These are phyloP conservation scores for Penicillium sp. DNA, from an alignment of 2,329 filamentous ascomycete genomes.

Conservation along the genomic window DNA sequence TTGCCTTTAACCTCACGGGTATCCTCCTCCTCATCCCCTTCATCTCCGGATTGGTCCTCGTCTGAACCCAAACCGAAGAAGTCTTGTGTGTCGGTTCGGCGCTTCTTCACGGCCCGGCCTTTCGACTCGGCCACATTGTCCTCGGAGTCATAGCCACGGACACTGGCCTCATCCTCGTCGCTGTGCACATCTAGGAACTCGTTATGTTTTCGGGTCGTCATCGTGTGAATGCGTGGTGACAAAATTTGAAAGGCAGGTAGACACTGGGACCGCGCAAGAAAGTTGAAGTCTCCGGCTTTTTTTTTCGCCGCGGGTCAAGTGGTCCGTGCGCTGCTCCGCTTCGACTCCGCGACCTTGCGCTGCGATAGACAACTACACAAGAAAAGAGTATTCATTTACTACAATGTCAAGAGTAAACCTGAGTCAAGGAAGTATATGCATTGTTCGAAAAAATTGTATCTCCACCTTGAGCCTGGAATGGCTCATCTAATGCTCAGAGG, in stretches of 20 bases:
- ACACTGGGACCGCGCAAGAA: neutral
- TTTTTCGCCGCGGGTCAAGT: constrained; percentile 18
- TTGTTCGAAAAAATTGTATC: constrained; percentile 9
- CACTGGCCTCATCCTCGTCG: constrained; percentile 46
- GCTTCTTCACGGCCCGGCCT: constrained; percentile 40
- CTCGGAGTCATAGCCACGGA: constrained; percentile 52
- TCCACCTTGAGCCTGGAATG: constrained; percentile 14
- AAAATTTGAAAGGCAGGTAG: neutral
- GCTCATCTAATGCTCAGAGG: constrained; percentile 22
- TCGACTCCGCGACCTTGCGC: neutral
- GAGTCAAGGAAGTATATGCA: constrained; percentile 10
- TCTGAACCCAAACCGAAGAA: constrained; percentile 51
- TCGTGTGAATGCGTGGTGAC: constrained; percentile 15
- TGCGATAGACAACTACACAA: neutral
- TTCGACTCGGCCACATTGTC: constrained; percentile 46
- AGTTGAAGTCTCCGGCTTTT: constrained; percentile 16
- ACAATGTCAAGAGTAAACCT: neutral
- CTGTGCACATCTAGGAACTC: constrained; percentile 44
- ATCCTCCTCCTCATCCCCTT: constrained; percentile 20
- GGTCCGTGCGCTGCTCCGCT: constrained; percentile 21
- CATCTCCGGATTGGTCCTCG: constrained; percentile 43
- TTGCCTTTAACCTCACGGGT: constrained; percentile 23
- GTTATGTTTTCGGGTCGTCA: constrained; percentile 46
- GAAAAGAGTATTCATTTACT: neutral
- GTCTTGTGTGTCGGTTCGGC: constrained; percentile 31